These are phyloP conservation scores for Eimeria brunetti DNA, from an alignment of 169 alveolate species.

Conservation along the genomic window DNA sequence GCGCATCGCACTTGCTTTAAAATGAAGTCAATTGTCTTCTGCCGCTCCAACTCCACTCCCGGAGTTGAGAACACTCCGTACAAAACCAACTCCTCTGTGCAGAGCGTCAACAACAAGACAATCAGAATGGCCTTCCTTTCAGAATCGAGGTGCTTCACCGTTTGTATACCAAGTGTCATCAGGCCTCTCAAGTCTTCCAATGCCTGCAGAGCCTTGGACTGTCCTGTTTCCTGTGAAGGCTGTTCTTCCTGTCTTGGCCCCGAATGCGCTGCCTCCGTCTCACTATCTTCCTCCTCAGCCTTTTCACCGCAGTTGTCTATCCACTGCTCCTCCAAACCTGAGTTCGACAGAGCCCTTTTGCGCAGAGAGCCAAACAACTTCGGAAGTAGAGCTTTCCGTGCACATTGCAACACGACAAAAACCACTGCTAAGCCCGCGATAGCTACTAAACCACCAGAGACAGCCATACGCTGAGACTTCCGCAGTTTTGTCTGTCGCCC, in stretches of 20 bases:
- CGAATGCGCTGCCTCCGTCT: not conserved
- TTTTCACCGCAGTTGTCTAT: not conserved
- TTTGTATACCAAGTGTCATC: not conserved
- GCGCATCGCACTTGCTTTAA: not conserved
- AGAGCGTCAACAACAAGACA: not conserved
- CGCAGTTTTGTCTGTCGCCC: not conserved
- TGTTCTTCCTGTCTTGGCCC: not conserved
- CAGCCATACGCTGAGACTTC: not conserved
- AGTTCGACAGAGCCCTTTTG: not conserved
- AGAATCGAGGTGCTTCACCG: not conserved
- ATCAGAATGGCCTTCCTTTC: not conserved
- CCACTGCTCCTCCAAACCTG: not conserved
- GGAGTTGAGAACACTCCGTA: not conserved
- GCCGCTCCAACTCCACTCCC: not conserved
- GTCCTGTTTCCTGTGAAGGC: not conserved
- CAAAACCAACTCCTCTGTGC: not conserved
- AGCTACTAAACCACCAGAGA: not conserved
- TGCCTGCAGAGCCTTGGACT: not conserved
- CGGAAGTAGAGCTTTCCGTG: not conserved
- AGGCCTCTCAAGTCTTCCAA: not conserved
- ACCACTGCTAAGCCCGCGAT: not conserved
- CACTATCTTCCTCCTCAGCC: not conserved
- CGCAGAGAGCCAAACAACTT: not conserved
- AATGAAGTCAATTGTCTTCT: not conserved
- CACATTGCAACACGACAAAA: not conserved